Base-by-base conservation (phyloP, 202 grass and related monocot species). In the Eragrostis tef region DNA sequence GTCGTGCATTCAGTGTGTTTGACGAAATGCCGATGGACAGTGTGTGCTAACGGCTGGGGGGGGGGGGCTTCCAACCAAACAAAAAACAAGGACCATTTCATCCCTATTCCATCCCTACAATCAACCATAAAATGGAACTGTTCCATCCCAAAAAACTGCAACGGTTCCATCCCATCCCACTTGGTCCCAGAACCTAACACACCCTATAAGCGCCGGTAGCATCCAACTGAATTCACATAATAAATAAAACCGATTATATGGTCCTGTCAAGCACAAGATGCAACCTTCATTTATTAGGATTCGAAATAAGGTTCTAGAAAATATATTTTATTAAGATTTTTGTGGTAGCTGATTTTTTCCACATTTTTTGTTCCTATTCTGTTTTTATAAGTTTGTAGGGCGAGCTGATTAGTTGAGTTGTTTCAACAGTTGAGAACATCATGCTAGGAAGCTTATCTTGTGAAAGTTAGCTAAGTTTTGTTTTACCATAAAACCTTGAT, bases 191-290 rank as follows among this genome's bases (percentile, higher is more conserved):
- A 34, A 34, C 1, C 1, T 34, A 34, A 34, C 4, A n/a, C n/a
- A n/a, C n/a, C n/a, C n/a, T 61, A 51, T 29, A 21, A 70, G 3
- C 4, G 63, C 15, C 70, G 57, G 27, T 59, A 62, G 44, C 24
- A 70, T 70, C 42, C 6, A 77, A 84, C 44, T 69, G 20, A 77
- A 80, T 81, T 29, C 58, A 27, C 39, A 27, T 10, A 26, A 17
- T 39, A 8, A 2, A 24, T 61, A 41, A 53, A 48, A 58, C 54
- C 20, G 9, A 24, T 71, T 56, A 17, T 80, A 66, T 74, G n/a
- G 22, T 67, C 42, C 41, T 82, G 9, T 14, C 43, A 66, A 79
- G 42, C 11, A 41, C 27, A 53, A 39, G 34, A 39, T 39, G 3
- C 34, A 39, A 39, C 34, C 3, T 39, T 39, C 34, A 39, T 39